These are phyloP conservation scores for Neonectria magnoliae DNA, from an alignment of 2,329 filamentous ascomycete genomes.

Conservation along the genomic window DNA sequence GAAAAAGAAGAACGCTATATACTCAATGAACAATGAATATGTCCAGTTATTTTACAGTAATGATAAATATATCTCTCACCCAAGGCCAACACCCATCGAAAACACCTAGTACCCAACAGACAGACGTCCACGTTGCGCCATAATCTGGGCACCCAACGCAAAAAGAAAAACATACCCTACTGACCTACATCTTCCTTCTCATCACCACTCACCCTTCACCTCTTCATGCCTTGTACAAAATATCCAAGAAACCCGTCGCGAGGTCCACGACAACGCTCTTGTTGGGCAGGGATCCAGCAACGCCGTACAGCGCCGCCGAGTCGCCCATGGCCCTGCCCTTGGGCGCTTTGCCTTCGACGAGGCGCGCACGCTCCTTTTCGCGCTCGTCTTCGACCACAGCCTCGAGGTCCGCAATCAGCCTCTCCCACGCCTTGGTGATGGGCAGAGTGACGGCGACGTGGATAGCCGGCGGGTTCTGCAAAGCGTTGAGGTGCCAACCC, in stretches of 20 bases:
- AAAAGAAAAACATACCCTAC: neutral
- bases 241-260: constrained; percentile 90
- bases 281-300: constrained; percentile 93
- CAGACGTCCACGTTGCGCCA: neutral
- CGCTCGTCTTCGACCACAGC: constrained; percentile 75
- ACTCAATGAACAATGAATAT: neutral
- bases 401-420: constrained; percentile 78
- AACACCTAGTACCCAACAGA: constrained; percentile 12
- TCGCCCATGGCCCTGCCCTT: constrained; percentile 79
- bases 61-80: neutral
- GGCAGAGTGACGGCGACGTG: constrained; percentile 94
- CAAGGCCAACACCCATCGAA: constrained; percentile 1
- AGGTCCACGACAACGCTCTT: constrained; percentile 94
- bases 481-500: constrained; percentile 95
- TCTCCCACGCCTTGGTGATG: constrained; percentile 82
- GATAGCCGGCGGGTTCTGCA: constrained; percentile 91
- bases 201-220: constrained; percentile 3
- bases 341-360: constrained; percentile 73
- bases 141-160: neutral
- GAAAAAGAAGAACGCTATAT: neutral
- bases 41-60: constrained; percentile 7
- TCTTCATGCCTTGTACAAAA: constrained; percentile 83
- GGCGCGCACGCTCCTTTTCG: constrained; percentile 80
- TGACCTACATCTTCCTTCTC: neutral
- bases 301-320: constrained; percentile 89